A percentile compares a stretch with the other conserved stretches of the same genome.
Evolutionary conservation across 1,284 basidiomycete genomes (phyloP).

Genomic region (Sphaerobolus stellatus): DNA sequence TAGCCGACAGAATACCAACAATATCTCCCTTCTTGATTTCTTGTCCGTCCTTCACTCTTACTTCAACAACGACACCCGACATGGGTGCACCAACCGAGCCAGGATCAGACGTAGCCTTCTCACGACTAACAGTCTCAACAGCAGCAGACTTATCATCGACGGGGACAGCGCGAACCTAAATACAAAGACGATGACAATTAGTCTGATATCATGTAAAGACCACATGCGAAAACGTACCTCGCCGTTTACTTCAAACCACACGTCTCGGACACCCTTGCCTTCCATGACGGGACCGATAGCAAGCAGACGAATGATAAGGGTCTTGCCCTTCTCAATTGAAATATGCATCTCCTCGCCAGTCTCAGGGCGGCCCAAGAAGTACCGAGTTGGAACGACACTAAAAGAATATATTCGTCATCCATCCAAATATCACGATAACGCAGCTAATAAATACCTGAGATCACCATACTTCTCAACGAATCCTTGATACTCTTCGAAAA

Average conservation of each 20-base stretch:
- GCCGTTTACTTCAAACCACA: constrained; percentile 98
- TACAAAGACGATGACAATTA: background rate
- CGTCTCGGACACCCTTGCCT: constrained; percentile 89
- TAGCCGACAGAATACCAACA: constrained; percentile 47
- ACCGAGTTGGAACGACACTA: constrained; percentile 92
- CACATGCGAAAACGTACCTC: constrained; percentile 53
- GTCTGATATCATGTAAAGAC: background rate
- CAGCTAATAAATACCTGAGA: constrained; percentile 55
- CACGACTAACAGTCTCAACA: constrained; percentile 89
- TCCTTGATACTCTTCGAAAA: constrained; percentile 95
- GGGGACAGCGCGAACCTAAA: constrained; percentile 83
- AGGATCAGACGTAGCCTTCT: constrained; percentile 91
- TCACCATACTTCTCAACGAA: constrained; percentile 97
- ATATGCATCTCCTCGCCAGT: constrained; percentile 96
- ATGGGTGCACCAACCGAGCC: constrained; percentile 95
- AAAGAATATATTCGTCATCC: background rate
- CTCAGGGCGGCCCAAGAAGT: constrained; percentile 92
- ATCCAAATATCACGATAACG: constrained; percentile 13
- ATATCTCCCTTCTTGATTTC: constrained; percentile 98
- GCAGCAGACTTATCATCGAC: constrained; percentile 96
- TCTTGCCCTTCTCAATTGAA: constrained; percentile 97
- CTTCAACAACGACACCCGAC: constrained; percentile 98
- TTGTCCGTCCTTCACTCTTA: constrained; percentile 95
- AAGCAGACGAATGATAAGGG: constrained; percentile 93
- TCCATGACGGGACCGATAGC: constrained; percentile 93